Base-by-base conservation (phyloP, 352 stramenopile species). In the Plasmopara muralis region DNA sequence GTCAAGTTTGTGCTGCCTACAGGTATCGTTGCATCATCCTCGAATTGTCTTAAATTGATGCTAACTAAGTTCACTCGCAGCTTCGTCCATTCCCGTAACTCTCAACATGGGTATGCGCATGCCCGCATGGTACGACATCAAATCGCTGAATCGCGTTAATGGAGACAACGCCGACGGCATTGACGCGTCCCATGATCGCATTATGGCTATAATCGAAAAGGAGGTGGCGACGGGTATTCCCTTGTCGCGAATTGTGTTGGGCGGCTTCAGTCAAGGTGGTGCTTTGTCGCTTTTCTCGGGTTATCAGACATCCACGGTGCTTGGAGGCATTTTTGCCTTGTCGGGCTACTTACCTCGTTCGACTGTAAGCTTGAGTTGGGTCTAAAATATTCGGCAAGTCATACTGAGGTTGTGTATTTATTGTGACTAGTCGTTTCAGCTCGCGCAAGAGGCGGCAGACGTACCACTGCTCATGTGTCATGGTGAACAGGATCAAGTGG, bases 111-210 rank as follows among this genome's bases (percentile, higher is more conserved):
- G 94, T 40, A 95, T 96, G 77, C 57, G 68, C 4, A 98, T 98
- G 89, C 86, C 89, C 3, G 81, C 83, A 2, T 98, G 95, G 81
- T 98, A 97, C 60, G 94, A 98, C 63, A 97, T 98, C 61, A 83
- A 85, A 50, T 92, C 91, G 42, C 68, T 98, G 12, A 70, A 77
- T 31, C 85, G 94, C 61, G 68, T 85, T 12, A 75, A 85, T 31
- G 90, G 87, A 51, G 89, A 98, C 61, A 75, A 83, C 14, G 90
- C 81, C 35, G 64, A 85, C 7, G 92, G 94, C 13, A 97, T 98
- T 41, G 78, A 96, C 13, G 72, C 72, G 37, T 95, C 85, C 2
- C 66, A 67, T 35, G 66, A 80, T 16, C 69, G 68, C 9, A 67
- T 98, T 41, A 59, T 81, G 38, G 30, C 49, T 1, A 77, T 98